Evolutionary conservation across 2,329 filamentous ascomycete genomes (phyloP).

Genomic region (Nigrospora oryzae): DNA sequence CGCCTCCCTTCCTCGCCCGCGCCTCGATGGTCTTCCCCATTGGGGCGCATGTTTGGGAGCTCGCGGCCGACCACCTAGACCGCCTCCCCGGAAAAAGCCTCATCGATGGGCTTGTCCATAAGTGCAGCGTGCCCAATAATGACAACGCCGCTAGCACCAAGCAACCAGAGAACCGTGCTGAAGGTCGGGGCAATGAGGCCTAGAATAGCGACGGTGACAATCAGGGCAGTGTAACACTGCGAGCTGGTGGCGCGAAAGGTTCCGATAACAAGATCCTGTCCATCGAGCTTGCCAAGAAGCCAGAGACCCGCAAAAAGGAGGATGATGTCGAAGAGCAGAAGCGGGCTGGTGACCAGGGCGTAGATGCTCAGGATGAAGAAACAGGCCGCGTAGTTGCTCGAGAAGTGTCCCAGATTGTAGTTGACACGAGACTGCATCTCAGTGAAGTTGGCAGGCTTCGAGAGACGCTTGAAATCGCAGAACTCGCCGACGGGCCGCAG

Average conservation of each 20-base stretch:
- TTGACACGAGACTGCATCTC: slow-evolving; percentile 89
- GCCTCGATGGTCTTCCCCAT: slow-evolving; percentile 99
- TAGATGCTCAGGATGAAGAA: slow-evolving; percentile 96
- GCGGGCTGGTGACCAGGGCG: slow-evolving; percentile 78
- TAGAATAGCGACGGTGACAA: slow-evolving; percentile 76
- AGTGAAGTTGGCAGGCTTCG: slow-evolving; percentile 84
- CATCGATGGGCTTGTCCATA: slow-evolving; percentile 98
- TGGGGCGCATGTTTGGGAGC: slow-evolving; percentile 88
- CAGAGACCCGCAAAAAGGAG: slow-evolving; percentile 82
- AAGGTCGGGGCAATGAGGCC: slow-evolving; percentile 81
- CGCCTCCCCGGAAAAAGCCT: slow-evolving; percentile 99
- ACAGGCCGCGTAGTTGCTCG: slow-evolving; percentile 93
- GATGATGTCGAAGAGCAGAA: slow-evolving; percentile 86
- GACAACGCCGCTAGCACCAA: slow-evolving; percentile 87
- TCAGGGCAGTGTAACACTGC: slow-evolving; percentile 85
- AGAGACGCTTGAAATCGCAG: slow-evolving; percentile 89
- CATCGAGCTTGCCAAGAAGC: slow-evolving; percentile 83
- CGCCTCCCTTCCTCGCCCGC: slow-evolving; percentile 58
- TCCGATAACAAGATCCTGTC: slow-evolving; percentile 80
- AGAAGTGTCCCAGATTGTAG: slow-evolving; percentile 96
- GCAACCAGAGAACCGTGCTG: slow-evolving; percentile 82
- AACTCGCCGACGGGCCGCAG: slow-evolving; percentile 88
- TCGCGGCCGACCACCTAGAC: slow-evolving; percentile 99
- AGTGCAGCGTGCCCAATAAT: slow-evolving; percentile 92
- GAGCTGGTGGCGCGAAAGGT: slow-evolving; percentile 76